A percentile compares a stretch with the other conserved stretches of the same genome.
Conservation (phyloP, 192 early-diverging fungal genomes). For the Coemansia sp. region DNA sequence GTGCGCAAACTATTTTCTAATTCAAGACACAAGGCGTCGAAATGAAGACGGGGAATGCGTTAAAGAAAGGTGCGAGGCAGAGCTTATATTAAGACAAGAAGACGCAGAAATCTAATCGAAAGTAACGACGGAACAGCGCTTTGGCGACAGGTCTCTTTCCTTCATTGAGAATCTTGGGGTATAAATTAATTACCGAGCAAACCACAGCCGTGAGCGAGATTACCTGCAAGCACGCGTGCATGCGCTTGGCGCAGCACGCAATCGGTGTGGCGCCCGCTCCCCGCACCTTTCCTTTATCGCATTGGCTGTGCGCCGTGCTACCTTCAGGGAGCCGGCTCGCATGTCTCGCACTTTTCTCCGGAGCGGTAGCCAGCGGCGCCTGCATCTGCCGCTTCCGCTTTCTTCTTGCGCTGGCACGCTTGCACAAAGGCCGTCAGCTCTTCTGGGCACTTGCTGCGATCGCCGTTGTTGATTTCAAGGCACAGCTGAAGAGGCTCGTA, state of each 20-base stretch:
- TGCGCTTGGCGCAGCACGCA: too few relatives aligned
- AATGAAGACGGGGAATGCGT: neutral
- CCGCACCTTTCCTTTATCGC: neutral
- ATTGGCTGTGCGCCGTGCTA: too few relatives aligned
- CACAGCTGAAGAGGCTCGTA: constrained; percentile 58
- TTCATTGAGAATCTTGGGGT: too few relatives aligned
- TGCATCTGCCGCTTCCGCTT: constrained; percentile 7
- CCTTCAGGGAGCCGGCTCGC: constrained; percentile 8
- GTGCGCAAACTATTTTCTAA: neutral
- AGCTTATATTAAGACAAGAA: neutral
- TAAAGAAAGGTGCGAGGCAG: neutral
- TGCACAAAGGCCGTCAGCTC: constrained; percentile 62
- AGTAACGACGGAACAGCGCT: too few relatives aligned
- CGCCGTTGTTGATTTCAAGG: constrained; percentile 53
- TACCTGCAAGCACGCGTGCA: too few relatives aligned
- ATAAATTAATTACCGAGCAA: too few relatives aligned
- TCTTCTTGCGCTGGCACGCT: constrained; percentile 53
- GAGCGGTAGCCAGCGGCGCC: neutral
- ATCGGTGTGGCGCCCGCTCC: too few relatives aligned
- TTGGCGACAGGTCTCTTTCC: too few relatives aligned
- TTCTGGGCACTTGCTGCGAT: constrained; percentile 56
- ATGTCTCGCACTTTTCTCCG: constrained; percentile 9
- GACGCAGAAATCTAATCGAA: neutral
- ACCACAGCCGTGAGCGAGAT: too few relatives aligned
- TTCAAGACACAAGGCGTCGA: neutral